Conservation (phyloP, 2,329 filamentous ascomycete species). For the Penicillium digitatum region DNA sequence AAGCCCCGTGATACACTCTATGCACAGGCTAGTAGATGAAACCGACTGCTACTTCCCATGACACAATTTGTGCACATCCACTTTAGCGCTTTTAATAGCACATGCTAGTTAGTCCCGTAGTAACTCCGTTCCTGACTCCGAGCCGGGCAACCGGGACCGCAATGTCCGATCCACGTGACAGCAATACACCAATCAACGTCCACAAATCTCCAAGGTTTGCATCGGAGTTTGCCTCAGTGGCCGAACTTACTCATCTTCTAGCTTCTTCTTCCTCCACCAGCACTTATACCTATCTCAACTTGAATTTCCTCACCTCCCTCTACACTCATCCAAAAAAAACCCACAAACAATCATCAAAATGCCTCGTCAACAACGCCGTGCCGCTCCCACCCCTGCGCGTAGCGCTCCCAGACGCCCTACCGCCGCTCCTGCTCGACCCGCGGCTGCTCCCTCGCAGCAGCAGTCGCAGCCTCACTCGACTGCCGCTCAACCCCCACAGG, state of each 20-base stretch:
- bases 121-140: slow-evolving; percentile 5
- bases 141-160: neutral
- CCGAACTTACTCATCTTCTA: slow-evolving; percentile 28
- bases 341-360: slow-evolving; percentile 48
- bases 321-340: slow-evolving; percentile 13
- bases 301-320: slow-evolving; percentile 20
- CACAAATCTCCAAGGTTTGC: slow-evolving; percentile 7
- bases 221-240: slow-evolving; percentile 15
- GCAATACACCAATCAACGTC: neutral
- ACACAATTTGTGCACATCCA: neutral
- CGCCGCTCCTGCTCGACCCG: slow-evolving; percentile 55
- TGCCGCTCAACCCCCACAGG: slow-evolving; percentile 48
- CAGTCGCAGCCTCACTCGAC: slow-evolving; percentile 69
- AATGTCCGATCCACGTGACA: slow-evolving; percentile 10
- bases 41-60: neutral
- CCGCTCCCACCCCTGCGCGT: slow-evolving; percentile 48
- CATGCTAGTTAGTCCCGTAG: neutral
- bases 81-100: neutral
- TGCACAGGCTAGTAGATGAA: neutral
- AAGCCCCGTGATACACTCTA: neutral
- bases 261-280: slow-evolving; percentile 28
- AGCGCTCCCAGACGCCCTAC: slow-evolving; percentile 64
- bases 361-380: slow-evolving; percentile 73
- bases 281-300: slow-evolving; percentile 6
- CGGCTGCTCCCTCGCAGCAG: slow-evolving; percentile 54